phyloP scores from a whole-genome alignment of 345 rosid species.

The Triadica sebifera region DNA sequence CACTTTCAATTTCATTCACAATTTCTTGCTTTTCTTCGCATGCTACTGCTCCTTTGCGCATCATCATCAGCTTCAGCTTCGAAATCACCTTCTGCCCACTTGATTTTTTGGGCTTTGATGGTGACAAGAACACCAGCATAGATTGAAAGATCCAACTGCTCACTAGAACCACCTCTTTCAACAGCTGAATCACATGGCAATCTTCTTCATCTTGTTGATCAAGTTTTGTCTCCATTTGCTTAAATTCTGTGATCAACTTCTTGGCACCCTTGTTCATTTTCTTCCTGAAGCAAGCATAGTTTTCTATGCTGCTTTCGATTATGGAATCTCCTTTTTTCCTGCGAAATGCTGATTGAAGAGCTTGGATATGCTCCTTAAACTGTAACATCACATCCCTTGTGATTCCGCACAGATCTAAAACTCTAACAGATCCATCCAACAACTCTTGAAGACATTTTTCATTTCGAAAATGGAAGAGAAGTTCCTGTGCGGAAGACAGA shows the following conservation, averaged over 20 bases:
- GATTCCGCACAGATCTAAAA: conserved; percentile 47
- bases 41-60: conserved; percentile 33
- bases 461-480: conserved; percentile 31
- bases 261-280: conserved; percentile 55
- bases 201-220: conserved; percentile 29
- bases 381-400: conserved; percentile 51
- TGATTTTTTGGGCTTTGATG: conserved; percentile 34
- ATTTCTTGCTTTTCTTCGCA: conserved; percentile 36
- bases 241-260: too few species aligned
- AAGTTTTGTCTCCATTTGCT: conserved; percentile 43
- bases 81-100: conserved; percentile 49
- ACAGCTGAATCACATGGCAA: conserved; percentile 38
- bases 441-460: conserved; percentile 43
- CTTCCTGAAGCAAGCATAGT: conserved; percentile 44
- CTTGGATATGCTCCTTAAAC: conserved; percentile 48
- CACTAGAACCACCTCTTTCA: conserved; percentile 40
- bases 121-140: conserved; percentile 41
- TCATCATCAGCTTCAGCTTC: conserved; percentile 28
- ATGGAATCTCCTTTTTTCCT: conserved; percentile 47
- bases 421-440: conserved; percentile 55
- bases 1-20: conserved; percentile 43
- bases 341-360: conserved; percentile 56
- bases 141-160: conserved; percentile 44
- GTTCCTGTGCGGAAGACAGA: conserved; percentile 51
- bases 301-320: conserved; percentile 21